Evolutionary conservation across 2,329 filamentous ascomycete species (phyloP), one percentile per base, ranked within the genome.

Genomic region (Trichoderma pleuroti): DNA sequence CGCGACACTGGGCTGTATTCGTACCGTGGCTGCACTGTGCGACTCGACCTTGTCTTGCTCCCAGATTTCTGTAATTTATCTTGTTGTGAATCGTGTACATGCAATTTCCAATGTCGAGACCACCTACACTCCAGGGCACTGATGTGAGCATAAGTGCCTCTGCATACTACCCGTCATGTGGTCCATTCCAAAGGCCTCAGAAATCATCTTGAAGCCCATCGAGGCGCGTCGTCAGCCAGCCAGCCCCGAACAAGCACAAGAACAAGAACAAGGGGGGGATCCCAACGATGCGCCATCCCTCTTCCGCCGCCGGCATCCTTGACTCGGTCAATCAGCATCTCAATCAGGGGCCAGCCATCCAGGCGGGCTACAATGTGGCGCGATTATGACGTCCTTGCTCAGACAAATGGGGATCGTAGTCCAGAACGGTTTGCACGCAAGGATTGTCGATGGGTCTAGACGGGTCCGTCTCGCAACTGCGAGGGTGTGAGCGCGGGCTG

Each of bases 1-100:
- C 72, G 68, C 68, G 59, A 72, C 71, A 46, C 39, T 32, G 49
- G 62, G 18, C 39, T 42, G 39, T 39, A 39, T 16, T 16, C 14
- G 34, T 39, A 39, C 36, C 36, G 39, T 42, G 26, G 26, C 26
- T 28, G 26, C 26, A 28, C 26, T 28, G 26, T 28, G n/a, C n/a
- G n/a, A 28, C 26, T 28, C 26, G 26, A 60, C 11, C 3, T 6
- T 16, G 8, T 28, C 36, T 28, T 28, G 34, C 24, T 62, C 5
- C 34, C 59, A 28, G 34, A 16, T 10, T 10, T 28, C 24, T 5
- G 49, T 11, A n/a, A n/a, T n/a, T n/a, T n/a, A 28, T 28, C 5
- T 28, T 28, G n/a, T 11, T 32, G 24, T 9, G n/a, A 24, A 6
- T 14, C 11, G 11, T 14, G n/a, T 14, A 36, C 34, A 3, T 24